Conservation (phyloP, 306 rosid species). For the Erythrophleum fordii region DNA sequence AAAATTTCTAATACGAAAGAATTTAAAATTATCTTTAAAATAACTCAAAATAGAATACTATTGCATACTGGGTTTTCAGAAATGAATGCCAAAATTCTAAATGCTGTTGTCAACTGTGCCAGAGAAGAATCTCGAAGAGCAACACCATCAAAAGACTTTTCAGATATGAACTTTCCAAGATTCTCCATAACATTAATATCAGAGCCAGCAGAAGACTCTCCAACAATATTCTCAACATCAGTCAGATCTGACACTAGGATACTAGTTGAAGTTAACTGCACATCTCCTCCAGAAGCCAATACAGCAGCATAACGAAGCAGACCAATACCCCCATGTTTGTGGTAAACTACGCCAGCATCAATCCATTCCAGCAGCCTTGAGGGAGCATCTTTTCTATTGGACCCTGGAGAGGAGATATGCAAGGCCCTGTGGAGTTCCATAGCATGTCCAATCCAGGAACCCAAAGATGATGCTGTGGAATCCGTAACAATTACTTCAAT, state of each 20-base stretch:
- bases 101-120: conserved; percentile 91
- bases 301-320: conserved; percentile 91
- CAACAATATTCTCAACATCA: conserved; percentile 82
- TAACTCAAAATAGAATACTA: conserved; percentile 31
- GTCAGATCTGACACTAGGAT: conserved; percentile 83
- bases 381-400: conserved; percentile 97
- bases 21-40: conserved; percentile 23
- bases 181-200: conserved; percentile 97
- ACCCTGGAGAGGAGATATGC: conserved; percentile 91
- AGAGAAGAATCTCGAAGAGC: conserved; percentile 87
- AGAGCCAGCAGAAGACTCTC: conserved; percentile 73
- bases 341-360: conserved; percentile 91
- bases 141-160: conserved; percentile 92
- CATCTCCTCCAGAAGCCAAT: conserved; percentile 97
- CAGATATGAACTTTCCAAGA: conserved; percentile 85
- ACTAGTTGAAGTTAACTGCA: conserved; percentile 76
- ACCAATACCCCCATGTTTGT: conserved; percentile 90
- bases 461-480: conserved; percentile 82
- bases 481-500: conserved; percentile 96
- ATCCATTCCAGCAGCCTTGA: conserved; percentile 95
- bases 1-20: conserved; percentile 33
- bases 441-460: conserved; percentile 92
- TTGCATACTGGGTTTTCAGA: conserved; percentile 91
- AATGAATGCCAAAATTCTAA: conserved; percentile 91
- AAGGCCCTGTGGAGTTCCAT: conserved; percentile 86